Percentiles rank a stretch among this genome's conserved stretches.
Conservation (phyloP, 768 basidiomycete species). For the Trametes coccinea region DNA sequence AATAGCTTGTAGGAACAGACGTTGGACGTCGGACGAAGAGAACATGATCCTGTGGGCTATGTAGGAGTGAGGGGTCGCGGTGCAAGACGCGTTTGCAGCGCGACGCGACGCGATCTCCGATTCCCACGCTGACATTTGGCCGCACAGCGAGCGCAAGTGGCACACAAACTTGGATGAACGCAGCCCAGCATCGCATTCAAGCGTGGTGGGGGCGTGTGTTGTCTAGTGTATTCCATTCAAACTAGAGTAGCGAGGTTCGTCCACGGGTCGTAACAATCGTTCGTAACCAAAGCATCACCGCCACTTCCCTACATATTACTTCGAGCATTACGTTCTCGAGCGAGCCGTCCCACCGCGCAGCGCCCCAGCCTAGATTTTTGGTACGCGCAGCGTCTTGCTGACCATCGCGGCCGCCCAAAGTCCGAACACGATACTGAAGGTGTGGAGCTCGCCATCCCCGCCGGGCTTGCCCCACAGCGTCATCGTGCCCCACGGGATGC, state of each 20-base stretch:
- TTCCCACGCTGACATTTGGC: conserved; percentile 8
- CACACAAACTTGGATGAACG: background rate
- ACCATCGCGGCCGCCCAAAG: conserved; percentile 96
- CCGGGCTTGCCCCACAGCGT: conserved; percentile 72
- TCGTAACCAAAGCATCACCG: conserved; percentile 9
- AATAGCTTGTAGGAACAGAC: conserved; percentile 78
- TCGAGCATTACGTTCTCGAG: background rate
- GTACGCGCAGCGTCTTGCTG: conserved; percentile 91
- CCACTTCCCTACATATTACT: background rate
- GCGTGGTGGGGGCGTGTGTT: background rate
- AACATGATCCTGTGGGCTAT: conserved; percentile 27
- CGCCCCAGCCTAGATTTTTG: conserved; percentile 54
- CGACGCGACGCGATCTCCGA: conserved; percentile 24
- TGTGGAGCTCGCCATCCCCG: conserved; percentile 83
- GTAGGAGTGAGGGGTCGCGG: background rate
- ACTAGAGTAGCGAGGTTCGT: conserved; percentile 14
- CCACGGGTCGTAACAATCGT: conserved; percentile 19
- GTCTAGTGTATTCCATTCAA: conserved; percentile 4
- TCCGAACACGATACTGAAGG: conserved; percentile 73
- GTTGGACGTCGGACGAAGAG: conserved; percentile 62
- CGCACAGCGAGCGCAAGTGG: background rate
- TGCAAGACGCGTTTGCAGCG: conserved; percentile 26
- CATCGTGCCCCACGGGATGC: conserved; percentile 73
- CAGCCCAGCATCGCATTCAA: background rate
- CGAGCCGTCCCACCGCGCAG: background rate